Percentiles rank a stretch among this genome's conserved stretches.
phyloP scores from a whole-genome alignment of 345 rosid genomes.

The Eucalyptus leucophloia region DNA sequence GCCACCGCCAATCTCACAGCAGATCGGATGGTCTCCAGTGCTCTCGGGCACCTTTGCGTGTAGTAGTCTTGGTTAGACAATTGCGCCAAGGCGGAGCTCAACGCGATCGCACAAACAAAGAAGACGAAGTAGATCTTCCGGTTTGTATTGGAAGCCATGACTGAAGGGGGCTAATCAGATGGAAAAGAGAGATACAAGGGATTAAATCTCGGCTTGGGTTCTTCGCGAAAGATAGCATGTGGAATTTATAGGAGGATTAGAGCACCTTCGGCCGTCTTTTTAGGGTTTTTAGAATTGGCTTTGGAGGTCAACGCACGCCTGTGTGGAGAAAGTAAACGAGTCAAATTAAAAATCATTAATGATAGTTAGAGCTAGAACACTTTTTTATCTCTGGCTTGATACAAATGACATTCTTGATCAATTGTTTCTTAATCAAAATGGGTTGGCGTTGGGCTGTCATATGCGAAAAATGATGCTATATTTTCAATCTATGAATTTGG shows the following conservation, averaged over 20 bases:
- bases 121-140: background rate
- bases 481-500: background rate
- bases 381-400: background rate
- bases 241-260: background rate
- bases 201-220: background rate
- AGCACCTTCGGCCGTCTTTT: background rate
- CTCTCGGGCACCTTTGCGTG: background rate
- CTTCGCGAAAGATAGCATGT: background rate
- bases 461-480: background rate
- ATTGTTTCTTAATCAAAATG: background rate
- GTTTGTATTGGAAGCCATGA: background rate
- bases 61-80: background rate
- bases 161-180: background rate
- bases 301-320: background rate
- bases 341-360: background rate
- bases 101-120: background rate
- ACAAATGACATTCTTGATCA: background rate
- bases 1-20: conserved; percentile 2
- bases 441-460: background rate
- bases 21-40: background rate
- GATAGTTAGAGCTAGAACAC: background rate
- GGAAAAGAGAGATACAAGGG: background rate
- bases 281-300: background rate
- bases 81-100: background rate
- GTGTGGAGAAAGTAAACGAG: background rate